phyloP scores from a whole-genome alignment of 176 grass and related monocot genomes.

The Zea mays region Zm-B73-REFERENCE-NAM-5.0 NC_050096.1:14104501-14105000 shows the following conservation, averaged over 20 bases:
- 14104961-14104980: too few relatives aligned
- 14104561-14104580: background rate
- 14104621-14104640: background rate
- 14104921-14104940: too few relatives aligned
- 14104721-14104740: conserved; percentile 40
- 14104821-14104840: background rate
- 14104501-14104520: background rate
- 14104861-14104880: too few relatives aligned
- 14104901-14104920: too few relatives aligned
- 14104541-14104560: conserved; percentile 7
- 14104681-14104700: background rate
- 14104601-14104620: too few relatives aligned
- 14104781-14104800: too few relatives aligned
- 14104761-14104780: background rate
- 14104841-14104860: too few relatives aligned
- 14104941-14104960: too few relatives aligned
- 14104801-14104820: conserved; percentile 24
- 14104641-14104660: conserved; percentile 15
- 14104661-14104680: conserved; percentile 44
- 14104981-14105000: too few relatives aligned
- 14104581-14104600: conserved; percentile 41
- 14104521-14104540: background rate
- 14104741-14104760: conserved; percentile 7
- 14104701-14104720: conserved; percentile 26
- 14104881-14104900: too few relatives aligned